Evolutionary conservation across 306 rosid genomes (phyloP), one percentile per base, ranked within the genome.

Genomic region (Cyamopsis tetragonoloba): DNA sequence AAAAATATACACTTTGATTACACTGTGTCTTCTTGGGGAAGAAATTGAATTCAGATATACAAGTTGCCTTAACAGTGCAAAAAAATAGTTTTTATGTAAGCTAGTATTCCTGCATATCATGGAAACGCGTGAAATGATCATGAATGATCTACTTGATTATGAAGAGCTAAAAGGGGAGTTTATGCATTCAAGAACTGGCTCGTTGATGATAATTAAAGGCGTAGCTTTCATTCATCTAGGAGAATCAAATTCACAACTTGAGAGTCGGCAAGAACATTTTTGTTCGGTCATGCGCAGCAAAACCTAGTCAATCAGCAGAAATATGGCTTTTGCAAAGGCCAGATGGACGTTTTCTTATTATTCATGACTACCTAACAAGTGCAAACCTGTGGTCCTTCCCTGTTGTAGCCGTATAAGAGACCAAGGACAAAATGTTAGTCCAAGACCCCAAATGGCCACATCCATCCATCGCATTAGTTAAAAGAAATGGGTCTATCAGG

Each of bases 331-430:
- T 54, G 62, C 48, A 31, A 47, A 67, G 66, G 42, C 51, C 64
- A 14, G 28, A 44, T n/a, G 17, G 35, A 67, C 7, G 35, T 30
- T 62, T n/a, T n/a, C n/a, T n/a, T 8, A 38, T 3, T 20, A 69
- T 48, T 51, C 76, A 13, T 14, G 41, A 26, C 32, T 42, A 38
- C 26, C 26, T 10, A 12, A 22, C 19, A 70, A 60, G 56, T 39
- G 59, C 41, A 48, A 47, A 68, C 28, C 23, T 46, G 73, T 55
- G 85, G 82, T 55, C 84, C 76, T 80, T 75, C 57, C 6, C 7
- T 31, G 57, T 68, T 14, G 31, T 18, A 20, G 38, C 18, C 28
- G 26, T 7, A 24, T 32, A 48, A 58, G 66, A 43, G 49, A 26
- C 24, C 55, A 18, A n/a, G 57, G 41, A 30, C 56, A 69, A 66